A percentile compares a stretch with the other conserved stretches of the same genome.
These are phyloP conservation scores for Noccaea bulbosa DNA, from an alignment of 345 rosid species.

Conservation along the genomic window DNA sequence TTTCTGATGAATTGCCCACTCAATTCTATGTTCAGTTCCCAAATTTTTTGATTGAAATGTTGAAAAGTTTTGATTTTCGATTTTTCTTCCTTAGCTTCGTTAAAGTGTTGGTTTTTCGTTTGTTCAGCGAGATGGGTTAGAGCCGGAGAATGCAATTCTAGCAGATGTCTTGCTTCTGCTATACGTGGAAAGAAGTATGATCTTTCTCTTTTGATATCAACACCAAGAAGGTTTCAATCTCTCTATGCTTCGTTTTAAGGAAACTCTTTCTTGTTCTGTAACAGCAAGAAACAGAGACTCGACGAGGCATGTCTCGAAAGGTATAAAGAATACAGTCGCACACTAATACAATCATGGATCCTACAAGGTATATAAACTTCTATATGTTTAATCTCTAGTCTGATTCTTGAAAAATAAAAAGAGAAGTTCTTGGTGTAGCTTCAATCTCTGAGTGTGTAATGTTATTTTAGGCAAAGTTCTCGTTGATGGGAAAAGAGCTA, in stretches of 20 bases:
- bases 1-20: neutral
- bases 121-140: conserved; percentile 52
- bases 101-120: too few relatives aligned
- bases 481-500: conserved; percentile 83
- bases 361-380: conserved; percentile 62
- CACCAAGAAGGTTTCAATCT: neutral
- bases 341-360: conserved; percentile 86
- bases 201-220: neutral
- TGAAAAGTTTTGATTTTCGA: conserved; percentile 14
- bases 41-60: neutral
- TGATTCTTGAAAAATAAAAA: neutral
- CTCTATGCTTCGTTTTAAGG: neutral
- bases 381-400: too few relatives aligned
- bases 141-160: conserved; percentile 37
- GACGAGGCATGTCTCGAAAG: conserved; percentile 94
- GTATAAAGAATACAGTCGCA: conserved; percentile 85
- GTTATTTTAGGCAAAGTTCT: conserved; percentile 71
- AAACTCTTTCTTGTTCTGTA: conserved; percentile 11
- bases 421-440: conserved; percentile 5
- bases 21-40: neutral
- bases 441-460: conserved; percentile 17
- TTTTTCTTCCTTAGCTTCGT: conserved; percentile 6
- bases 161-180: conserved; percentile 58
- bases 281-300: conserved; percentile 73
- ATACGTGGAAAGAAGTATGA: conserved; percentile 66